A percentile compares a stretch with the other conserved stretches of the same genome.
Evolutionary conservation across 208 protist genomes (phyloP).

Genomic region (Naegleria fowleri): DNA sequence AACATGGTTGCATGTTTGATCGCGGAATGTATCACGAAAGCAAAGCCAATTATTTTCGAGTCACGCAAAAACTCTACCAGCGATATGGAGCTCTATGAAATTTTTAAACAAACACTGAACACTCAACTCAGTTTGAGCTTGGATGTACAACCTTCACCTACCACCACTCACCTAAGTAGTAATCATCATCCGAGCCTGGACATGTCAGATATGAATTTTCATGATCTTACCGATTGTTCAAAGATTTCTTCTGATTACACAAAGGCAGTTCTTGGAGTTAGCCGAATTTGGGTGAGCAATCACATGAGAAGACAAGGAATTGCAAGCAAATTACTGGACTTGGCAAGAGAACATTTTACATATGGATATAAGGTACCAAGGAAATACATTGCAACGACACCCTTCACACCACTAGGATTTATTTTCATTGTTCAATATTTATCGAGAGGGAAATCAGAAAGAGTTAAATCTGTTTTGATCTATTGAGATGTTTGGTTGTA

Average conservation of each 20-base stretch:
- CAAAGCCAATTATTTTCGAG: neutral
- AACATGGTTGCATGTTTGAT: neutral
- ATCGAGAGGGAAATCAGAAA: neutral
- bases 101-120: neutral
- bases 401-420: neutral
- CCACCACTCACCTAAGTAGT: neutral
- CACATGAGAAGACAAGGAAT: neutral
- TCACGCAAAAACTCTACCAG: neutral
- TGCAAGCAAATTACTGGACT: neutral
- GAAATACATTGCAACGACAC: neutral
- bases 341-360: neutral
- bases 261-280: neutral
- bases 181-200: neutral
- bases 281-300: neutral
- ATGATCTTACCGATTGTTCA: neutral
- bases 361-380: neutral
- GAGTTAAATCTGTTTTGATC: neutral
- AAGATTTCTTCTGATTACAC: neutral
- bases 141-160: neutral
- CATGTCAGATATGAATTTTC: neutral
- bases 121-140: neutral
- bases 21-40: neutral
- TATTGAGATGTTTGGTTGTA: neutral
- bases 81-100: neutral
- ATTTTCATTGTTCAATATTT: neutral